Evolutionary conservation across 2,329 filamentous ascomycete genomes (phyloP).

Genomic region (Hypoxylon rubiginosum): DNA sequence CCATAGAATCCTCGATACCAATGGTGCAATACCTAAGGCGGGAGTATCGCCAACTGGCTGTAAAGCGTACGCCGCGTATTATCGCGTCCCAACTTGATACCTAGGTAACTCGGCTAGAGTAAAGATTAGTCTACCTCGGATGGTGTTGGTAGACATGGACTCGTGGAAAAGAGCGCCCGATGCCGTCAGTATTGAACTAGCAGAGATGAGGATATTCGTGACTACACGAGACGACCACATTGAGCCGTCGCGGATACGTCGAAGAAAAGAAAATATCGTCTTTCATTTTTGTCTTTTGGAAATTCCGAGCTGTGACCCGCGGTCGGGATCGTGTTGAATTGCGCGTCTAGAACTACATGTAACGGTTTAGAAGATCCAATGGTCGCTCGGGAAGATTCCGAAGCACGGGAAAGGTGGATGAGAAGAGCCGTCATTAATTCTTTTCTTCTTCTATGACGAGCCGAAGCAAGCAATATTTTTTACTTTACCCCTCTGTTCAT

Average conservation of each 20-base stretch:
- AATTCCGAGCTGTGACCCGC: conserved; percentile 22
- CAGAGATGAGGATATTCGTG: conserved; percentile 33
- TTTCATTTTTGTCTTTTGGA: background rate
- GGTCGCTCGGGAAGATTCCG: conserved; percentile 34
- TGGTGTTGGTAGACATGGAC: background rate
- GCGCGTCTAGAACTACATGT: conserved; percentile 7
- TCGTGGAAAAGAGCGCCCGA: background rate
- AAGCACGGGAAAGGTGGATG: conserved; percentile 27
- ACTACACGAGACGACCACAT: conserved; percentile 25
- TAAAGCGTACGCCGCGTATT: conserved; percentile 23
- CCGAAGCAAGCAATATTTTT: background rate
- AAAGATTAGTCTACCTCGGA: background rate
- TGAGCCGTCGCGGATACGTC: conserved; percentile 9
- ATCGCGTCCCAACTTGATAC: background rate
- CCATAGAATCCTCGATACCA: conserved; percentile 20
- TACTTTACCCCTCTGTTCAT: conserved; percentile 12
- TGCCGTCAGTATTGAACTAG: conserved; percentile 17
- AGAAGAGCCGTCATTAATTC: conserved; percentile 10
- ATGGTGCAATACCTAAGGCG: conserved; percentile 14
- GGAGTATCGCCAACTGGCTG: conserved; percentile 25
- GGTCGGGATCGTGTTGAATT: conserved; percentile 23
- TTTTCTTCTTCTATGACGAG: conserved; percentile 4
- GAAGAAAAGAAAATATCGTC: conserved; percentile 22
- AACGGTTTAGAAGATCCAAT: conserved; percentile 33
- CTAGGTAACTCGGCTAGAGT: background rate